Evolutionary conservation across 2,329 filamentous ascomycete genomes (phyloP), one percentile per base, ranked within the genome.

Genomic region (Neopestalotiopsis sp.): DNA sequence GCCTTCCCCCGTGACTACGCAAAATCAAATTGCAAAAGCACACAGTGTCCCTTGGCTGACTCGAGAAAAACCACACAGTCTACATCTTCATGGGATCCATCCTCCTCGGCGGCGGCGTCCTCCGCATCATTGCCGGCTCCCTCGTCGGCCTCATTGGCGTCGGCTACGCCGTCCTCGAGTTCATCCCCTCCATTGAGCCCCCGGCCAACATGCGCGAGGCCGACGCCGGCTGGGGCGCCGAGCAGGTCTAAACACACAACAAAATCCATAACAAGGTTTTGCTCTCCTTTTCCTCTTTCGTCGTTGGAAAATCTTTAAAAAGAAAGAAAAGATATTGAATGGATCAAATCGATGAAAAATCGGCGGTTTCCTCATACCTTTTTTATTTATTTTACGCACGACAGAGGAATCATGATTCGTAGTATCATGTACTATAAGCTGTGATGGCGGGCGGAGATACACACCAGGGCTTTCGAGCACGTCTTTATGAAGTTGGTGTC

Each of bases 81-180:
- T 99, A 99, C 88, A 89, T 98, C 82, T 98, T 99, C 82, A 86
- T 97, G 76, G 96, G 95, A 74, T 92, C 90, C 74, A 92, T 98
- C 75, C 88, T 97, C 69, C 88, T 98, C 68, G 90, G 93, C 74
- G 82, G 86, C 72, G 78, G 85, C 71, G 84, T 89, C 77, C 85
- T 92, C 75, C 91, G 90, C 78, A 90, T 91, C 78, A 89, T 97
- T 68, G 90, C 94, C 30, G 96, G 94, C 73, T 88, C 89, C 65
- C 86, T 97, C 74, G 87, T 98, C 73, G 94, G 91, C 65, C 75
- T 96, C 66, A 84, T 94, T 72, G 96, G 96, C 74, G 78, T 98
- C 70, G 92, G 80, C 71, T 99, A 98, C 83, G 83, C 88, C 73
- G 90, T 83, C 62, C 87, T 94, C 77, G 92, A 94, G 81, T 94